Conservation (phyloP, 495 filamentous ascomycete species). For the Talaromyces trachyspermus region DNA sequence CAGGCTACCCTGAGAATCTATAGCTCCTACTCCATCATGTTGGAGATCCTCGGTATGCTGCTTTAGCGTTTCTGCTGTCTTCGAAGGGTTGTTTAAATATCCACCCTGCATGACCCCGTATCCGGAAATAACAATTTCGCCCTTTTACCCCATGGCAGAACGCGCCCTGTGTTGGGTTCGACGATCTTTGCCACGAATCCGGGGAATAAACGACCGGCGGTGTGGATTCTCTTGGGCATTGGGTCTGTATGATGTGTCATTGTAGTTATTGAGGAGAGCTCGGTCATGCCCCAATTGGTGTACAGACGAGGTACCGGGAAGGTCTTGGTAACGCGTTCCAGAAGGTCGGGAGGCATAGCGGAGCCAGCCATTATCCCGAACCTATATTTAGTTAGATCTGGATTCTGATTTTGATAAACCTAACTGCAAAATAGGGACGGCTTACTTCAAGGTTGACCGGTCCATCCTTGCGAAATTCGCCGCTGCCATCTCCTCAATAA, state of each 20-base stretch:
- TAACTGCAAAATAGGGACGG: background rate
- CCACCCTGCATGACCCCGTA: background rate
- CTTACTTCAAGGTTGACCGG: background rate
- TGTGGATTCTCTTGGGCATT: background rate
- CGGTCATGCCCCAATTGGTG: constrained; percentile 1
- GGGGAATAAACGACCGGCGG: background rate
- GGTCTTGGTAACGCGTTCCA: constrained; percentile 5
- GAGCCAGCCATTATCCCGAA: constrained; percentile 6
- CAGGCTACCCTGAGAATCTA: background rate
- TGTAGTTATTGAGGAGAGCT: background rate
- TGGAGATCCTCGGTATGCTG: background rate
- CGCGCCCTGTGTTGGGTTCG: background rate
- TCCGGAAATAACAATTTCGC: background rate
- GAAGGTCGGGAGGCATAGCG: background rate
- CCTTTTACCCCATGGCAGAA: background rate
- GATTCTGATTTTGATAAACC: background rate
- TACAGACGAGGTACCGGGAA: background rate
- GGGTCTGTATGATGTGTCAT: background rate
- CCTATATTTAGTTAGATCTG: background rate
- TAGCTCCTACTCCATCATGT: background rate
- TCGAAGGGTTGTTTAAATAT: background rate
- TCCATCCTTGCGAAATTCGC: background rate
- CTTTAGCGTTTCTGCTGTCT: background rate
- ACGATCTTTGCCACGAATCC: background rate
- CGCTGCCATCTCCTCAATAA: constrained; percentile 7